Evolutionary conservation across 148 eudicot species (phyloP), one percentile per base, ranked within the genome.

Genomic region (Vaccinium darrowii): DNA sequence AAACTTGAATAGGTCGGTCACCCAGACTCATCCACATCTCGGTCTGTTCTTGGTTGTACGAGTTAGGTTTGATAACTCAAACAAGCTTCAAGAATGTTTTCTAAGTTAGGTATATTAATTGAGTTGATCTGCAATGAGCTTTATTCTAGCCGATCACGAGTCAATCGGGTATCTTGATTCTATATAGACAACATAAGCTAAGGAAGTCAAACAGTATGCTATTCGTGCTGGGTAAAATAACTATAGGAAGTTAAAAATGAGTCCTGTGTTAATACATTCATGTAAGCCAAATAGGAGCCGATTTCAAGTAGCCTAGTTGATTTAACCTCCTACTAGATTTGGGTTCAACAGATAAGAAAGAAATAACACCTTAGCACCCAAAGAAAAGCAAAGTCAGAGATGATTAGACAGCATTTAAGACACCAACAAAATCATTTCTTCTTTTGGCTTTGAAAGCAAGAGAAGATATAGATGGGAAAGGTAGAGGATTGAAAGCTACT

Each of bases 401-500:
- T 36, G 39, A 36, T 36, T 36, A 36, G 39, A 36, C 39, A 36
- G 39, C 39, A 2, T 36, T 36, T 36, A 36, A 36, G 39, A 36
- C 39, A 2, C 39, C 67, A 52, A 76, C 82, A 79, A 80, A 8
- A 81, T 25, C 4, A 18, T 13, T 21, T 82, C 36, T 19, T 81
- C 39, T 81, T 54, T 86, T 63, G 53, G 77, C n/a, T 85, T 85
- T 85, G 52, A 77, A 84, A 81, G 80, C 36, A 71, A 63, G 82
- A 72, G 83, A 83, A 50, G 36, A 65, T 23, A 65, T 23, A 79
- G 81, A 76, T 43, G 76, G 78, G 74, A 54, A 86, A 62, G 77
- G 69, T 51, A 54, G 86, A 60, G 80, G 76, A 76, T 51, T 47
- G 87, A 86, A 53, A 78, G 60, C 60, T 25, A 83, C 81, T 53